These are phyloP conservation scores for Dactylellina cionopaga DNA, from an alignment of 2,329 filamentous ascomycete genomes.

Conservation along the genomic window DNA sequence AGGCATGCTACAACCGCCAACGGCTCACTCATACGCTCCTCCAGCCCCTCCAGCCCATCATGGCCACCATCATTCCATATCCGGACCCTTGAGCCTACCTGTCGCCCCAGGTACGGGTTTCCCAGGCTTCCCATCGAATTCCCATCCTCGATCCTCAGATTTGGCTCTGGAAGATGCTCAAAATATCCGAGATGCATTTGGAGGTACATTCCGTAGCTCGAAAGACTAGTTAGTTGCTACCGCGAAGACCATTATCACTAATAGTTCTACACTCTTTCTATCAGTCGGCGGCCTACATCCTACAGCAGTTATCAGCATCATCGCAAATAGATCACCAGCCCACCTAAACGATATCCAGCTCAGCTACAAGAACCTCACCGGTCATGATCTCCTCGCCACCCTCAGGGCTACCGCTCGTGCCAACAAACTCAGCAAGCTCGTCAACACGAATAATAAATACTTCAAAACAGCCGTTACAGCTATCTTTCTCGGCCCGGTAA, in stretches of 20 bases:
- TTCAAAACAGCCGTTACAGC: slow-evolving; percentile 79
- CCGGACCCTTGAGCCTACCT: slow-evolving; percentile 27
- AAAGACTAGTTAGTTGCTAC: background rate
- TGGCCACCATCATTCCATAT: slow-evolving; percentile 36
- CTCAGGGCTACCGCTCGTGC: slow-evolving; percentile 32
- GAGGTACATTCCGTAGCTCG: slow-evolving; percentile 22
- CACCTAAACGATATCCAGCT: slow-evolving; percentile 28
- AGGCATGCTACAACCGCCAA: slow-evolving; percentile 11
- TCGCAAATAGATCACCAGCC: slow-evolving; percentile 31
- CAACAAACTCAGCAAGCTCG: slow-evolving; percentile 80
- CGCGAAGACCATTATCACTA: too few species aligned
- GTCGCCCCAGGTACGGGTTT: slow-evolving; percentile 3
- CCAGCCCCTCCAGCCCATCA: slow-evolving; percentile 3
- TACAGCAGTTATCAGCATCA: slow-evolving; percentile 39
- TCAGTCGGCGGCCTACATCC: slow-evolving; percentile 40
- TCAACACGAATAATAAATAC: slow-evolving; percentile 65
- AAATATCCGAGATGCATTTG: slow-evolving; percentile 43
- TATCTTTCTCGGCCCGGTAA: slow-evolving; percentile 79
- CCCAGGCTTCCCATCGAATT: background rate
- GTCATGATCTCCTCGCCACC: slow-evolving; percentile 37
- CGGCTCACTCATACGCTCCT: background rate
- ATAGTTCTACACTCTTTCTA: too few species aligned
- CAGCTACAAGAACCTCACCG: slow-evolving; percentile 37
- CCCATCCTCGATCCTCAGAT: slow-evolving; percentile 12
- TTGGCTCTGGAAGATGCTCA: slow-evolving; percentile 41